Evolutionary conservation across 768 basidiomycete species (phyloP), one percentile per base, ranked within the genome.

Genomic region (Sarcomyxa edulis): DNA sequence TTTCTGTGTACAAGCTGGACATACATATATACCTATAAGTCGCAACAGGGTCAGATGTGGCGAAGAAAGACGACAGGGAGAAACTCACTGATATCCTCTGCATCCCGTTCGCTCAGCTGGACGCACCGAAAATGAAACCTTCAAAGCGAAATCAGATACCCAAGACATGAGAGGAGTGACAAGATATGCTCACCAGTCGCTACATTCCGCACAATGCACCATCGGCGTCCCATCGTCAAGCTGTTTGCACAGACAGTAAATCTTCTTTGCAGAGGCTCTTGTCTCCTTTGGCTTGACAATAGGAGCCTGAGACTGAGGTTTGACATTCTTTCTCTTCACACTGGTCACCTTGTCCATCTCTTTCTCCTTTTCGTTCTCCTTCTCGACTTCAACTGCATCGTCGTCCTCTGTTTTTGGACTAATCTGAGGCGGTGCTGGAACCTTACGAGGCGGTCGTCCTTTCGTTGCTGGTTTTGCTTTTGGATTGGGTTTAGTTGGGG

Each of bases 121-220:
- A 90, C 69, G 60, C 89, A 92, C n/a, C 62, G 59, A 49, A 91
- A 91, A 58, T 92, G 89, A 59, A 78, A 89, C 89, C 89, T 92
- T 37, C 4, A 20, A 35, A 40, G 42, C 23, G 24, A 30, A 20
- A 34, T 32, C 34, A 52, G 18, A 42, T 20, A n/a, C n/a, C n/a
- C 27, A 16, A 19, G 36, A 38, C 32, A 37, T 14, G 14, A 32
- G 25, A 22, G 14, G n/a, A 12, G 29, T 36, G 30, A 41, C 3
- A 37, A 19, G 8, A 59, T 76, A 48, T 47, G 83, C 67, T 33
- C 44, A 69, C 89, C 88, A 90, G 46, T 80, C 79, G 18, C 63
- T 68, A 56, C 89, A 92, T 36, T 72, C 65, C 18, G 75, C 69
- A 53, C 89, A 92, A 24, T 63, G 64, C 34, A 91, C 80, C 87